A percentile compares a stretch with the other conserved stretches of the same genome.
Evolutionary conservation across 495 filamentous ascomycete species (phyloP).

Genomic region (Sordaria brevicollis): DNA sequence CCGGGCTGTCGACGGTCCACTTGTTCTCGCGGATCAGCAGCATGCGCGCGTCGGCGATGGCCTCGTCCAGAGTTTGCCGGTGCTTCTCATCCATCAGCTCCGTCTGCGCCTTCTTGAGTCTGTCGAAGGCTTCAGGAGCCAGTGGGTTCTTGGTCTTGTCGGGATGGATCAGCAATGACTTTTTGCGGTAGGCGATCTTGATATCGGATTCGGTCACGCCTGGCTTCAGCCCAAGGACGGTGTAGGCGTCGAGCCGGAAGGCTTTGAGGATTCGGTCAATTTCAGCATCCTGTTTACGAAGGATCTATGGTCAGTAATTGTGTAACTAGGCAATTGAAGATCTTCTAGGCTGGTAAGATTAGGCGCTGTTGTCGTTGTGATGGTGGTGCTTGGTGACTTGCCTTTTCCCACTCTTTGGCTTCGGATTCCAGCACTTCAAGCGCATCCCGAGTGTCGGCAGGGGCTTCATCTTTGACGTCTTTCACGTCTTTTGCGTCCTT

Average conservation of each 20-base stretch:
- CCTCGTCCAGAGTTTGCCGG: slow-evolving; percentile 78
- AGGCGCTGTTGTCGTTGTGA: background rate
- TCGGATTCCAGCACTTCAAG: slow-evolving; percentile 79
- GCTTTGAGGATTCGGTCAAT: slow-evolving; percentile 89
- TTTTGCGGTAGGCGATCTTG: slow-evolving; percentile 85
- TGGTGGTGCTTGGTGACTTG: slow-evolving; percentile 10
- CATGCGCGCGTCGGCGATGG: slow-evolving; percentile 90
- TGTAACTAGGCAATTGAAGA: background rate
- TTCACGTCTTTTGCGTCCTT: background rate
- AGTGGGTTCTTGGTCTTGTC: slow-evolving; percentile 90
- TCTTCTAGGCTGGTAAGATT: background rate
- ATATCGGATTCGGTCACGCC: slow-evolving; percentile 95
- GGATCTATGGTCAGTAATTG: slow-evolving; percentile 2
- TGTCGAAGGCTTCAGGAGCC: slow-evolving; percentile 93
- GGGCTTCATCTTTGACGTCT: slow-evolving; percentile 12
- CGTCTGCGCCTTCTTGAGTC: slow-evolving; percentile 87
- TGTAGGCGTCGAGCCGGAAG: slow-evolving; percentile 86
- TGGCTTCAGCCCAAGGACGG: slow-evolving; percentile 90
- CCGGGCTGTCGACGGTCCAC: slow-evolving; percentile 77
- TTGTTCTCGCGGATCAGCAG: slow-evolving; percentile 89
- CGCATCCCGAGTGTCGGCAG: slow-evolving; percentile 43
- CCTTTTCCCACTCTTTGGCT: slow-evolving; percentile 84
- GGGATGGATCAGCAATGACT: slow-evolving; percentile 95
- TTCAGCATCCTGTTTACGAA: slow-evolving; percentile 81
- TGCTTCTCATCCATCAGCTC: slow-evolving; percentile 90